Evolutionary conservation across 2,329 filamentous ascomycete genomes (phyloP), one percentile per base, ranked within the genome.

Genomic region (Furcasterigmium sp.): DNA sequence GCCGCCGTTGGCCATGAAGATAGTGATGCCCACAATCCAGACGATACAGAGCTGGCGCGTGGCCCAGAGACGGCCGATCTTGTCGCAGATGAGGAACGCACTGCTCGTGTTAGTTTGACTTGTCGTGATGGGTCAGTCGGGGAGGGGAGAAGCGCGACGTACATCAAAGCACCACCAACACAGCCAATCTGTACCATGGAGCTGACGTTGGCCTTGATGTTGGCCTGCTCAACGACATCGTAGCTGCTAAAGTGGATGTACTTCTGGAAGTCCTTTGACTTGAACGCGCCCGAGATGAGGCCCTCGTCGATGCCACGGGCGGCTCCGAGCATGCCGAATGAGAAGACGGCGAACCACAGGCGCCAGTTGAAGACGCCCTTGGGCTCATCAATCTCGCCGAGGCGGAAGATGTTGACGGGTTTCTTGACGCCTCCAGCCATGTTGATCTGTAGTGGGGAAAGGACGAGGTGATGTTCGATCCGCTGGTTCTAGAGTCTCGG

Each of bases 111-210:
- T 25, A 23, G n/a, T n/a, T 39, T 25, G 25, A 15, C 3, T 29
- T 35, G 10, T n/a, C n/a, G n/a, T n/a, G n/a, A n/a, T n/a, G n/a
- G n/a, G 8, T 8, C 9, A 15, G 14, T 32, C 18, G 6, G 5
- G 23, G 23, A 18, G 13, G 17, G 15, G 39, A n/a, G n/a, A n/a
- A n/a, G n/a, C n/a, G n/a, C n/a, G n/a, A 42, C 51, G 38, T 48
- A 56, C 55, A 59, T 69, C 17, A 82, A 66, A 18, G 81, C 78
- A 15, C 83, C 83, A 3, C 69, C 75, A 19, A 87, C 80, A 9
- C 74, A 80, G 14, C 83, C 83, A 51, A 86, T 76, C 56, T 86
- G 82, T 0, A 86, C 83, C 83, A 87, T 86, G 19, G 79, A 74
- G 1, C 81, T 80, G 42, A 87, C 81, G 56, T 87, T 87, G 46